Base-by-base conservation (phyloP, 164 flowering plant genomes). In the Magnolia kwangsiensis region DNA sequence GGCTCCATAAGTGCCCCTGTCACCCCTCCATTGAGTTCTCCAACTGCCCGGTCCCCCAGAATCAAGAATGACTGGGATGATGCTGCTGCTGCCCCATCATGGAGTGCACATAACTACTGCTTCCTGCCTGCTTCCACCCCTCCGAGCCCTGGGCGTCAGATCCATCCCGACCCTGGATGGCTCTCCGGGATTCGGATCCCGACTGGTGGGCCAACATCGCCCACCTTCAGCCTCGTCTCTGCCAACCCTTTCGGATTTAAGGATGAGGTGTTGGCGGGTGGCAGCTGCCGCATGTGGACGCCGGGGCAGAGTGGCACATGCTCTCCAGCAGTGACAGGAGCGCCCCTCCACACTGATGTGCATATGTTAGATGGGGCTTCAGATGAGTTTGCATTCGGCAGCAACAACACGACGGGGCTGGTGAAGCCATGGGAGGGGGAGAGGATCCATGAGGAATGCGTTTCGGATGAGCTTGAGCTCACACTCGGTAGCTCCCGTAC, bases 401-500 rank as follows among this genome's bases (percentile, higher is more conserved):
- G 87, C 79, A 88, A 85, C 72, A 88, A 84, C 71, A 68, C 73
- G 31, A 81, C 75, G 21, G 94, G 92, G 9, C 63, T 93, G 23
- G 96, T 95, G 76, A 95, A 93, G 83, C 86, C 99, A 13, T 95
- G 99, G 99, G 96, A 95, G 80, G 99, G 99, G 66, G 99, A 95
- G 83, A 91, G 92, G 80, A 95, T 95, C 45, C 98, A 94, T 61
- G 99, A 93, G 55, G 99, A 95, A 72, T 88, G 96, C 73, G 45
- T 78, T 21, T 83, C 94, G 20, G 98, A 95, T 82, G 99, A 95
- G 68, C 91, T 95, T 14, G 98, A 95, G 84, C 97, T 95, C 80
- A 95, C 98, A 1, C 95, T 94, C 45, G 98, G 97, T 61, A 91
- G 84, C 82, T 81, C 97, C 50, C 84, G 81, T 66, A 87, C 91